phyloP scores from a whole-genome alignment of 305 asterid genomes.

The Salvia sclarea region DNA sequence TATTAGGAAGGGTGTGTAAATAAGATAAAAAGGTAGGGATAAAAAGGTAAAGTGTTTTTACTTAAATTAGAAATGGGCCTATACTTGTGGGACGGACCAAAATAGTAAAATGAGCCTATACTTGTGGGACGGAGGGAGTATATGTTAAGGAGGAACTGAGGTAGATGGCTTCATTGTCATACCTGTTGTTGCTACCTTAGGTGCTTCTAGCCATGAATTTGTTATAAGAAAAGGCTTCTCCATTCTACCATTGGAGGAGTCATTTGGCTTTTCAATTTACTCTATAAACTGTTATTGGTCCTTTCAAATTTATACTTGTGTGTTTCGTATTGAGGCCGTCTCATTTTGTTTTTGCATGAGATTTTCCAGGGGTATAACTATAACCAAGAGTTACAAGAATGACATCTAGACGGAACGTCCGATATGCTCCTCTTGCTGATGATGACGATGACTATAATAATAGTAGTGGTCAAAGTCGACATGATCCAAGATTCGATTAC shows the following conservation, averaged over 20 bases:
- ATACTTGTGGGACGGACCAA: too few relatives aligned
- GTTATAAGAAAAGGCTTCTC: not conserved
- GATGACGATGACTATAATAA: conserved; percentile 60
- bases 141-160: not conserved
- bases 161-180: not conserved
- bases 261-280: not conserved
- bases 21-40: too few relatives aligned
- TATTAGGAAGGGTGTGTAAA: too few relatives aligned
- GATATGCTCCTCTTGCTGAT: conserved; percentile 59
- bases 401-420: conserved; percentile 70
- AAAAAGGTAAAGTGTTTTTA: too few relatives aligned
- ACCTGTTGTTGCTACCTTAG: conserved; percentile 20
- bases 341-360: not conserved
- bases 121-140: too few relatives aligned
- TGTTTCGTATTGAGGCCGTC: conserved; percentile 18
- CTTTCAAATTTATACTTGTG: not conserved
- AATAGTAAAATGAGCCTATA: too few relatives aligned
- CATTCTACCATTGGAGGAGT: not conserved
- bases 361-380: conserved; percentile 16
- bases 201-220: conserved; percentile 16
- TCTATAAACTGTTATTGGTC: not conserved
- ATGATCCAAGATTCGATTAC: conserved; percentile 76
- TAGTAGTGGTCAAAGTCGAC: conserved; percentile 31
- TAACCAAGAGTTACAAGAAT: conserved; percentile 32
- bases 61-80: too few relatives aligned